Base-by-base conservation (phyloP, 2,329 filamentous ascomycete genomes). In the Trichoderma sp. region DNA sequence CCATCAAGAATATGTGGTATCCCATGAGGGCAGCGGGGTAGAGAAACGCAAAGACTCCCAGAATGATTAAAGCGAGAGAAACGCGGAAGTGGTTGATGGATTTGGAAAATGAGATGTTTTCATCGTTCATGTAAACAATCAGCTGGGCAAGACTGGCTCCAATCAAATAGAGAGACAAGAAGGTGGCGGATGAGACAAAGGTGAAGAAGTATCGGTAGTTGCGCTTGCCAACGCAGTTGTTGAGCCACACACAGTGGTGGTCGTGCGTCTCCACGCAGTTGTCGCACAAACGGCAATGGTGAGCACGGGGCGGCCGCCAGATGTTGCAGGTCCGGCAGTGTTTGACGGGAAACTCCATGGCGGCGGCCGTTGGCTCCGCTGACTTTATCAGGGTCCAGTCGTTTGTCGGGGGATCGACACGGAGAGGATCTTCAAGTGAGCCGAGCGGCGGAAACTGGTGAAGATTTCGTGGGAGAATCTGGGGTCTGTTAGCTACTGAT, bases 161-260 rank as follows among this genome's bases (percentile, higher is more conserved):
- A 34, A 96, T 83, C 56, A 98, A 85, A 75, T 92, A 95, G 18
- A 94, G 76, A 0, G 90, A 87, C 21, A 97, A 85, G 39, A 97
- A 73, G 0, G 93, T 93, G n/a, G 88, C 89, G 16, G 90, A 89
- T 66, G 88, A 89, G 72, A 99, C 90, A 79, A 97, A 99, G 13
- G 91, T 87, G 78, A 98, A 97, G 81, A 99, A 99, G 80, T 95
- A 98, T 72, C 96, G 93, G 81, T 99, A 99, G 81, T 99, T 99
- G 75, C 96, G 92, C 73, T 95, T 91, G 54, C 96, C 96, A 60
- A 99, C 91, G 73, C 96, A 99, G 79, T 99, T 99, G 82, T 99
- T 99, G 72, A 99, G 87, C 96, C 96, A 99, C 18, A 98, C 94
- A 76, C 96, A 99, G 80, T 99, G 96, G 77, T 99, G 96, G 76